phyloP scores from a whole-genome alignment of 1,139 yeast genomes.

The Suhomyces coccinellae region DNA sequence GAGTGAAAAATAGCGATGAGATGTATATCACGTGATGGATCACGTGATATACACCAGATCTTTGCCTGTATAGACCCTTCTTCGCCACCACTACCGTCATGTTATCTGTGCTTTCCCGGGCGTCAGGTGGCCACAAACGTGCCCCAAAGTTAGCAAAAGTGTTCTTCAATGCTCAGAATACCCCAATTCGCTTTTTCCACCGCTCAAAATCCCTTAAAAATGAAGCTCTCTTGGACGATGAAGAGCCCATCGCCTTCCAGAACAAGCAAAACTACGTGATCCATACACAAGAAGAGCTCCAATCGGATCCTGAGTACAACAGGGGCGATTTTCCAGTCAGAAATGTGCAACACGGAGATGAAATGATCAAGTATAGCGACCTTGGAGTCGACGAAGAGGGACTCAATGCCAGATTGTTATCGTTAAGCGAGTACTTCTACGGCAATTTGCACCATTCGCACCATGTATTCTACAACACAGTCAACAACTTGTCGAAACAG shows the following conservation, averaged over 20 bases:
- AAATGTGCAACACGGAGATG: slow-evolving; percentile 4
- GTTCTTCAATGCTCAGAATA: background rate
- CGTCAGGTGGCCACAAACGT: background rate
- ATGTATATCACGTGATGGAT: slow-evolving; percentile 1
- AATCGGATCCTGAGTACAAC: slow-evolving; percentile 3
- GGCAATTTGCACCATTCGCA: slow-evolving; percentile 47
- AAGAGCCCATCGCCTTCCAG: background rate
- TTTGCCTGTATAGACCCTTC: background rate
- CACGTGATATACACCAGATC: background rate
- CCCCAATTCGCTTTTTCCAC: background rate
- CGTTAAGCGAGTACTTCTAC: slow-evolving; percentile 41
- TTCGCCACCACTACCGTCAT: background rate
- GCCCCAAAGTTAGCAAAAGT: background rate
- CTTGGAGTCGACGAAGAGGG: slow-evolving; percentile 26
- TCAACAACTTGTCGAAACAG: slow-evolving; percentile 26
- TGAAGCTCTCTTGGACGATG: slow-evolving; percentile 4
- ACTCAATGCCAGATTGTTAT: slow-evolving; percentile 23
- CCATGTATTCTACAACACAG: slow-evolving; percentile 35
- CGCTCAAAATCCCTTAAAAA: background rate
- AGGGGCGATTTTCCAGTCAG: background rate
- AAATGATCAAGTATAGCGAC: slow-evolving; percentile 19
- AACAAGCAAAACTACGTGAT: slow-evolving; percentile 9
- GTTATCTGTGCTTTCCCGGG: slow-evolving; percentile 1
- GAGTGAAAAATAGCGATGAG: slow-evolving; percentile 4
- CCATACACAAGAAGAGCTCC: slow-evolving; percentile 7